Evolutionary conservation across 1,284 basidiomycete genomes (phyloP).

Genomic region (Exobasidium rhododendri): DNA sequence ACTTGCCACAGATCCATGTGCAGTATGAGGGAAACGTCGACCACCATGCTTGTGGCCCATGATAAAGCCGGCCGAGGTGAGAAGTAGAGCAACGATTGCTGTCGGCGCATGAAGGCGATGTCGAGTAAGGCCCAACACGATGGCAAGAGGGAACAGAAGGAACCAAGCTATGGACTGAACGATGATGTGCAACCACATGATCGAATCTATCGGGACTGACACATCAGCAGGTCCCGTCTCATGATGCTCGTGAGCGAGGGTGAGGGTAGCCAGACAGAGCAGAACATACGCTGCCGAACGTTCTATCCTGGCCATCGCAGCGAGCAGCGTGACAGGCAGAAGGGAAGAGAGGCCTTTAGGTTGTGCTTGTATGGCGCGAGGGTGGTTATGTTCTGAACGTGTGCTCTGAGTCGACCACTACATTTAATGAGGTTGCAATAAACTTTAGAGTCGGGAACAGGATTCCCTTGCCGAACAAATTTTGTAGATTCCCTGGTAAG

Average conservation of each 20-base stretch:
- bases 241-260: slow-evolving; percentile 40
- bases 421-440: background rate
- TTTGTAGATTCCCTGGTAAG: too few species aligned
- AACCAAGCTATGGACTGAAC: slow-evolving; percentile 43
- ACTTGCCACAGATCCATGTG: slow-evolving; percentile 47
- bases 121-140: slow-evolving; percentile 51
- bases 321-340: background rate
- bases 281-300: background rate
- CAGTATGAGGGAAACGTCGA: slow-evolving; percentile 45
- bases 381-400: too few species aligned
- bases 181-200: slow-evolving; percentile 51
- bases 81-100: slow-evolving; percentile 29
- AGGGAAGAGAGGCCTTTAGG: background rate
- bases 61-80: slow-evolving; percentile 46
- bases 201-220: slow-evolving; percentile 42
- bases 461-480: background rate
- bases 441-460: background rate
- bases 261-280: background rate
- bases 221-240: slow-evolving; percentile 29
- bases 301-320: too few species aligned
- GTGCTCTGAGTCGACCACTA: too few species aligned
- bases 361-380: background rate
- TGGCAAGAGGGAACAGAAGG: slow-evolving; percentile 46
- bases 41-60: slow-evolving; percentile 47
- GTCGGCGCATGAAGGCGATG: slow-evolving; percentile 51